phyloP scores from a whole-genome alignment of 2,329 filamentous ascomycete species.

The Mycosphaerelloides madeirae region DNA sequence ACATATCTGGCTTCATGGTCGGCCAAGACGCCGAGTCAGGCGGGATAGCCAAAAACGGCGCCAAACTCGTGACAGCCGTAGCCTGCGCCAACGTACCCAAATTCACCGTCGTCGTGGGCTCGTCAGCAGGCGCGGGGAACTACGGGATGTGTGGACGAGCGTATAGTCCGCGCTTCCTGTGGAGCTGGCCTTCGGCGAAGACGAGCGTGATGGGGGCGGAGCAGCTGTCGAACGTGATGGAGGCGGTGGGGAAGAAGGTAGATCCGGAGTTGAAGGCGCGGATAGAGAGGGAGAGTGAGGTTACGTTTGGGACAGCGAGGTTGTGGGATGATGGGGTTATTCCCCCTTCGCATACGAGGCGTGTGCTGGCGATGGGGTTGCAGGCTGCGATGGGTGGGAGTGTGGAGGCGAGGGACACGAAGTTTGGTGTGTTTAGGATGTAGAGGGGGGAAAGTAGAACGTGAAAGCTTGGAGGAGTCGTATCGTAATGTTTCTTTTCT shows the following conservation, averaged over 20 bases:
- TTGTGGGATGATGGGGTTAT: slow-evolving; percentile 68
- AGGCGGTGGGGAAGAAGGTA: slow-evolving; percentile 77
- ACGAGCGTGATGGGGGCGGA: slow-evolving; percentile 95
- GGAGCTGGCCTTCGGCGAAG: slow-evolving; percentile 97
- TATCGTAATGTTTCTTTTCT: too few relatives aligned
- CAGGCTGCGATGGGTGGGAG: slow-evolving; percentile 39
- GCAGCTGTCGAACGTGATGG: slow-evolving; percentile 89
- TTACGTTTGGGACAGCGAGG: slow-evolving; percentile 79
- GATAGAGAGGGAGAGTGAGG: slow-evolving; percentile 87
- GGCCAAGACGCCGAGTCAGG: slow-evolving; percentile 86
- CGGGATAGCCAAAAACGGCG: slow-evolving; percentile 95
- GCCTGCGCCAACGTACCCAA: slow-evolving; percentile 93
- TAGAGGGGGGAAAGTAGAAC: slow-evolving; percentile 11
- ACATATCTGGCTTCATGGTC: slow-evolving; percentile 98
- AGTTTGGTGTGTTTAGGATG: slow-evolving; percentile 40
- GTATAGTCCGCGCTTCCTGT: slow-evolving; percentile 85
- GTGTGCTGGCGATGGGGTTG: slow-evolving; percentile 46
- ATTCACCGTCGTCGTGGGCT: slow-evolving; percentile 93
- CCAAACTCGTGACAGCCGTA: slow-evolving; percentile 92
- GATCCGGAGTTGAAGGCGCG: slow-evolving; percentile 76
- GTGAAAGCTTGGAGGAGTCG: not conserved
- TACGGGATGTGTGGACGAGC: slow-evolving; percentile 97
- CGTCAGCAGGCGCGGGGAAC: slow-evolving; percentile 88
- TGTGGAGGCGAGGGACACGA: slow-evolving; percentile 32
- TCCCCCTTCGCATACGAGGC: slow-evolving; percentile 45